Evolutionary conservation across 2,329 filamentous ascomycete species (phyloP).

Genomic region (Penicillium fuscoglaucum): DNA sequence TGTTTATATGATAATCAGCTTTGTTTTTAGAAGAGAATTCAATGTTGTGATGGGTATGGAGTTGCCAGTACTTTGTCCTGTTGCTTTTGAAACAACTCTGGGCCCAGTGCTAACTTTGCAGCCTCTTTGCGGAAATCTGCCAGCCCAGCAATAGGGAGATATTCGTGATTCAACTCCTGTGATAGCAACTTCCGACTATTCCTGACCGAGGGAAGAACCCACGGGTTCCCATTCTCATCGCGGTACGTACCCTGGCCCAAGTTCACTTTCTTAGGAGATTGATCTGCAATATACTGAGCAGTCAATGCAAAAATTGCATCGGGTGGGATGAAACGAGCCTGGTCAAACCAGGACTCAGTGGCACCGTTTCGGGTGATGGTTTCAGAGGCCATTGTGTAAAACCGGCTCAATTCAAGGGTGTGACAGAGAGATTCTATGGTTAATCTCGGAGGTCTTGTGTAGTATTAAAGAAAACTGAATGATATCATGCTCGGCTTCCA

Average conservation of each 20-base stretch:
- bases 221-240: conserved; percentile 35
- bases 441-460: background rate
- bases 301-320: conserved; percentile 30
- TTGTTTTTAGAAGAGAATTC: background rate
- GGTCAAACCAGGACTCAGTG: conserved; percentile 12
- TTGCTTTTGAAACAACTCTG: conserved; percentile 7
- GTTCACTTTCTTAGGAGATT: conserved; percentile 34
- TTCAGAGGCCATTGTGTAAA: background rate
- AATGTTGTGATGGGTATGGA: background rate
- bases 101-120: conserved; percentile 78
- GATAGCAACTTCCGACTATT: conserved; percentile 18
- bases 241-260: conserved; percentile 39
- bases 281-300: conserved; percentile 20
- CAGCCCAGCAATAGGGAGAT: conserved; percentile 88
- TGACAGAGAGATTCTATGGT: background rate
- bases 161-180: conserved; percentile 89
- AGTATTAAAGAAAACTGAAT: background rate
- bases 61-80: conserved; percentile 15
- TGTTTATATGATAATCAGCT: conserved; percentile 21
- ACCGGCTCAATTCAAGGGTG: background rate
- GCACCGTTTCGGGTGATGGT: background rate
- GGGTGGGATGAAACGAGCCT: conserved; percentile 12
- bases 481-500: background rate
- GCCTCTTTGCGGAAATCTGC: conserved; percentile 78
- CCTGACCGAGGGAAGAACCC: conserved; percentile 37